These are phyloP conservation scores for Suhomyces sp. DNA, from an alignment of 805 yeast species.

Conservation along the genomic window DNA sequence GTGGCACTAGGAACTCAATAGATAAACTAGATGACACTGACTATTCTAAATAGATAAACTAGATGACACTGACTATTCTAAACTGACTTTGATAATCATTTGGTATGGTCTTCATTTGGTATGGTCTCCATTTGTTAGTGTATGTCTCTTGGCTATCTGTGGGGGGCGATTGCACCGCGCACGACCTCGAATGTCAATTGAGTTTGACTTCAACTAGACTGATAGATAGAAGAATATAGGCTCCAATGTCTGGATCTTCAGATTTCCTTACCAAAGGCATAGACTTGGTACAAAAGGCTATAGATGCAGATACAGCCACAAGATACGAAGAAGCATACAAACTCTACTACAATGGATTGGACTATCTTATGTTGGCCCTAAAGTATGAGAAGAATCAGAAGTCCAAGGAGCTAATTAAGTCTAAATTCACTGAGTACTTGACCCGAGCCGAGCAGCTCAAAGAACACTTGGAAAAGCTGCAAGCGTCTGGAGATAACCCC, in stretches of 20 bases:
- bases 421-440: constrained; percentile 87
- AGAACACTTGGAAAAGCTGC: constrained; percentile 73
- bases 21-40: too few species aligned
- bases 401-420: constrained; percentile 82
- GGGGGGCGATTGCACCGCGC: not conserved
- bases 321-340: constrained; percentile 93
- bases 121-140: too few species aligned
- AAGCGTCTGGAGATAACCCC: constrained; percentile 44
- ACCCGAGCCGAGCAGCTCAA: constrained; percentile 92
- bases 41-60: too few species aligned
- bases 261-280: constrained; percentile 94
- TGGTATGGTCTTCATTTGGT: too few species aligned
- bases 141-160: too few species aligned
- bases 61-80: too few species aligned
- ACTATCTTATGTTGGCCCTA: constrained; percentile 91
- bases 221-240: constrained; percentile 36
- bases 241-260: constrained; percentile 30
- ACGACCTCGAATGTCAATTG: not conserved
- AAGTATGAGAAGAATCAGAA: constrained; percentile 88
- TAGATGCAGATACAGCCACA: constrained; percentile 88
- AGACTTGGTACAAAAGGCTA: constrained; percentile 89
- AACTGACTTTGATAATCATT: too few species aligned
- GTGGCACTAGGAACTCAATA: too few species aligned
- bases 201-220: constrained; percentile 18
- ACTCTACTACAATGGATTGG: constrained; percentile 87